Percentiles rank a stretch among this genome's conserved stretches.
These are phyloP conservation scores for Coniella lustricola DNA, from an alignment of 2,329 filamentous ascomycete genomes.

Conservation along the genomic window DNA sequence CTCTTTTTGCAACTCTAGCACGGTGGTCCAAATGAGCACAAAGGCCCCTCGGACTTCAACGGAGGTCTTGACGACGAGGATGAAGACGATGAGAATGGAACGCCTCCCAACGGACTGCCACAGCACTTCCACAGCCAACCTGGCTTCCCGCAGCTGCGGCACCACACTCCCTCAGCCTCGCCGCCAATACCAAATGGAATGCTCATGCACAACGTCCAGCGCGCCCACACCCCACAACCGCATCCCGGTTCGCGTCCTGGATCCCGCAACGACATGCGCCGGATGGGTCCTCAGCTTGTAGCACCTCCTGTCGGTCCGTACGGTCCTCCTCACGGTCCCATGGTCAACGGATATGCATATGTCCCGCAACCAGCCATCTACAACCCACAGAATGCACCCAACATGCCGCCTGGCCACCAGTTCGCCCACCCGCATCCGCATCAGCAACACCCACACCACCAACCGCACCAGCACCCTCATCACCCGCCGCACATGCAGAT, in stretches of 20 bases:
- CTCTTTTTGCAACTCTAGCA: constrained; percentile 49
- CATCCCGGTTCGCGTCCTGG: constrained; percentile 66
- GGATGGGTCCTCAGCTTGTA: constrained; percentile 66
- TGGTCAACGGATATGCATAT: constrained; percentile 67
- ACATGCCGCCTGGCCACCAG: constrained; percentile 33
- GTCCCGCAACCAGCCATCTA: constrained; percentile 84
- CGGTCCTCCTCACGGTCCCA: constrained; percentile 28
- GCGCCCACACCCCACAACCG: constrained; percentile 77
- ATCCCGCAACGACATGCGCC: constrained; percentile 72
- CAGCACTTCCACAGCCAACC: constrained; percentile 62
- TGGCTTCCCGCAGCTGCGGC: constrained; percentile 73
- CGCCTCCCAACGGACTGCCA: constrained; percentile 65
- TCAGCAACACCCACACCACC: too few relatives aligned
- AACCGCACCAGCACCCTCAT: constrained; percentile 27
- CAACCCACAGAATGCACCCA: constrained; percentile 52
- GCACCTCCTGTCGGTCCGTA: constrained; percentile 55
- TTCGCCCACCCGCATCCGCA: constrained; percentile 30
- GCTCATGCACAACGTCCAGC: constrained; percentile 49
- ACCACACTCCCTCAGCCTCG: constrained; percentile 77
- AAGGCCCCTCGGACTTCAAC: constrained; percentile 87
- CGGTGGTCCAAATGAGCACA: constrained; percentile 89
- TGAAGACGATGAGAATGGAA: constrained; percentile 67
- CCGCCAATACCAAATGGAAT: constrained; percentile 78
- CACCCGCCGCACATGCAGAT: constrained; percentile 53
- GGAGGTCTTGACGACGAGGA: constrained; percentile 83